Percentiles rank a stretch among this genome's conserved stretches.
Evolutionary conservation across 371 early-diverging fungal genomes (phyloP).

Genomic region (Dichotomocladium elegans): DNA sequence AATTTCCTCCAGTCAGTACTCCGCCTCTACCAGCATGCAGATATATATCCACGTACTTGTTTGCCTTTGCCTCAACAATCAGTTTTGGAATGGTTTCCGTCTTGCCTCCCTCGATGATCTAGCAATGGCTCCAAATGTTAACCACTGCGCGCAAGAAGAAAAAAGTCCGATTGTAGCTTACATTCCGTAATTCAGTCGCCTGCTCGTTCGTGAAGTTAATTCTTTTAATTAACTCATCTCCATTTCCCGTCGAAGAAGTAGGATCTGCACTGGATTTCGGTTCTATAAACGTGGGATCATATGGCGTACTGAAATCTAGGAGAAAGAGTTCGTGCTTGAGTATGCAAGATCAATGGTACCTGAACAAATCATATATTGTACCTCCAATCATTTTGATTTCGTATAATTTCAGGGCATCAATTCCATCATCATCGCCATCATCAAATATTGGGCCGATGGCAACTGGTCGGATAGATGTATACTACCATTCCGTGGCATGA

Average conservation of each 20-base stretch:
- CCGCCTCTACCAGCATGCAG: background rate
- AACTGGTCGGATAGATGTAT: slow-evolving; percentile 26
- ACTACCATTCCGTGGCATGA: too few species aligned
- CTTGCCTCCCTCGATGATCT: slow-evolving; percentile 23
- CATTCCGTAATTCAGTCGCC: slow-evolving; percentile 27
- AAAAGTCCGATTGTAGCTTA: slow-evolving; percentile 1
- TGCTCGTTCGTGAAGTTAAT: slow-evolving; percentile 26
- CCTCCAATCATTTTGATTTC: slow-evolving; percentile 13
- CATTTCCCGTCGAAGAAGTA: background rate
- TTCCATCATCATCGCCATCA: slow-evolving; percentile 17
- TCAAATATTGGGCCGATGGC: slow-evolving; percentile 57
- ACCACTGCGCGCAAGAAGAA: background rate
- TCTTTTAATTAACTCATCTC: background rate
- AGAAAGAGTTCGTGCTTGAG: background rate
- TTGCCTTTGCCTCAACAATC: slow-evolving; percentile 25
- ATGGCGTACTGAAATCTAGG: background rate
- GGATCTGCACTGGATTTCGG: slow-evolving; percentile 5
- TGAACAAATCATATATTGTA: background rate
- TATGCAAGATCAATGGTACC: background rate
- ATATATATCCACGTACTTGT: slow-evolving; percentile 6
- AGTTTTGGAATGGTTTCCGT: slow-evolving; percentile 31
- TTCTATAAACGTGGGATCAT: slow-evolving; percentile 8
- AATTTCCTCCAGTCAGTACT: too few species aligned
- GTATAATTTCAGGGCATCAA: slow-evolving; percentile 19
- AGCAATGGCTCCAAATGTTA: background rate